A percentile compares a stretch with the other conserved stretches of the same genome.
These are phyloP conservation scores for Geosmithia flava DNA, from an alignment of 2,329 filamentous ascomycete species.

Conservation along the genomic window DNA sequence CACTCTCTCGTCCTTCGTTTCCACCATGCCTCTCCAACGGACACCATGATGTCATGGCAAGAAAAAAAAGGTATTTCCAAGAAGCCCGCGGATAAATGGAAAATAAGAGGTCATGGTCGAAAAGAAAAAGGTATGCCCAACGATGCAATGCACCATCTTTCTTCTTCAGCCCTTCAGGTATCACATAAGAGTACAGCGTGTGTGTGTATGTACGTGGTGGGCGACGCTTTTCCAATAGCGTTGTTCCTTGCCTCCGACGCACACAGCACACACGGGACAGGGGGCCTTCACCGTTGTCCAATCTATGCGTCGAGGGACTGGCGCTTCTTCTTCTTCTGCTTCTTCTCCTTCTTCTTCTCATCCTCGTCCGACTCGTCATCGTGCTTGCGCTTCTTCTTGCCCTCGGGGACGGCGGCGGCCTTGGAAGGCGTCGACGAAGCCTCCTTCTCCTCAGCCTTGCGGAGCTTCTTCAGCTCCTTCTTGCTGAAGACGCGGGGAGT, in stretches of 20 bases:
- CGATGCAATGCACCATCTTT: background rate
- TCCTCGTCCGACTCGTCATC: constrained; percentile 50
- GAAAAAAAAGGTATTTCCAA: no score
- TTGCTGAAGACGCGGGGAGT: constrained; percentile 58
- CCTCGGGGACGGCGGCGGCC: constrained; percentile 29
- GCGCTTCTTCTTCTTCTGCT: constrained; percentile 36
- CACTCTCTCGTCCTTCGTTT: background rate
- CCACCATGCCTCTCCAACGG: background rate
- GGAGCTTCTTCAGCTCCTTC: constrained; percentile 64
- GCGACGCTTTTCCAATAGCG: background rate
- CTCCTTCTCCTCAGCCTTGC: constrained; percentile 42
- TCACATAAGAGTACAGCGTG: background rate
- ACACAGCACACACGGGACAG: background rate
- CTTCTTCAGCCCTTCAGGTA: background rate
- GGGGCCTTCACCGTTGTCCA: background rate
- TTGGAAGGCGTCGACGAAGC: constrained; percentile 22
- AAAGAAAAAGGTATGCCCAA: background rate
- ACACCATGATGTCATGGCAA: no score
- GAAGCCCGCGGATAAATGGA: no score
- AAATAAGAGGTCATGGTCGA: background rate
- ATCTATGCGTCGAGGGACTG: constrained; percentile 13
- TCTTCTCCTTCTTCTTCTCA: constrained; percentile 45
- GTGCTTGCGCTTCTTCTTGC: constrained; percentile 52
- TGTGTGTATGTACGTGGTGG: background rate
- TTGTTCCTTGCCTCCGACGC: background rate